These are phyloP conservation scores for Arachis stenosperma DNA, from an alignment of 306 rosid genomes.

Conservation along the genomic window DNA sequence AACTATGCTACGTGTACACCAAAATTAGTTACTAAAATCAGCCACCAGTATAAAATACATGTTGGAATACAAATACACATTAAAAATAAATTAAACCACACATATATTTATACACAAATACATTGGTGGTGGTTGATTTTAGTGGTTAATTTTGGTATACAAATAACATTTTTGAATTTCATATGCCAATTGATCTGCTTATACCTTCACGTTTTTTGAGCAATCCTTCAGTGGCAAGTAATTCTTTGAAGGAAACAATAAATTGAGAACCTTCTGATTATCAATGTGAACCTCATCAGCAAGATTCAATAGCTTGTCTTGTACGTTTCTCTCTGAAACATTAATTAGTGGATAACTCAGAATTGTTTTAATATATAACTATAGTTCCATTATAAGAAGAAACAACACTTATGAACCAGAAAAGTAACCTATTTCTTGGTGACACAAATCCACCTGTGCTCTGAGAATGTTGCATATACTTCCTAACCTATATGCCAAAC, in stretches of 20 bases:
- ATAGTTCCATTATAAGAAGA: slow-evolving; percentile 7
- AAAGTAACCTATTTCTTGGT: slow-evolving; percentile 33
- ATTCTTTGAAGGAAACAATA: slow-evolving; percentile 54
- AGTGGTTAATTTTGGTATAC: too few species aligned
- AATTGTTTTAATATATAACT: too few species aligned
- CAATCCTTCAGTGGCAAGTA: slow-evolving; percentile 58
- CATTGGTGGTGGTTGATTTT: too few species aligned
- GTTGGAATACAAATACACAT: too few species aligned
- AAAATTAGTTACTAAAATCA: too few species aligned
- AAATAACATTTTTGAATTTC: too few species aligned
- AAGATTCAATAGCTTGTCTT: slow-evolving; percentile 48
- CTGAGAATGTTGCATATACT: slow-evolving; percentile 49
- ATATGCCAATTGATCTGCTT: neutral
- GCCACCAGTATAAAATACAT: too few species aligned
- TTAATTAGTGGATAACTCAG: neutral
- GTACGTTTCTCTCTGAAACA: slow-evolving; percentile 56
- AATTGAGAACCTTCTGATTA: slow-evolving; percentile 60
- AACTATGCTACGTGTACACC: too few species aligned
- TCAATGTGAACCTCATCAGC: slow-evolving; percentile 41
- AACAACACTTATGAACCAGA: slow-evolving; percentile 2
- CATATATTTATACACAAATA: too few species aligned
- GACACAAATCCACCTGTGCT: slow-evolving; percentile 34
- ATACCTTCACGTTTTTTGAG: slow-evolving; percentile 54
- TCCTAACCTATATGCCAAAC: slow-evolving; percentile 56
- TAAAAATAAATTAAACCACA: too few species aligned